Evolutionary conservation across 768 basidiomycete species (phyloP).

Genomic region (Leccinum boreale): DNA sequence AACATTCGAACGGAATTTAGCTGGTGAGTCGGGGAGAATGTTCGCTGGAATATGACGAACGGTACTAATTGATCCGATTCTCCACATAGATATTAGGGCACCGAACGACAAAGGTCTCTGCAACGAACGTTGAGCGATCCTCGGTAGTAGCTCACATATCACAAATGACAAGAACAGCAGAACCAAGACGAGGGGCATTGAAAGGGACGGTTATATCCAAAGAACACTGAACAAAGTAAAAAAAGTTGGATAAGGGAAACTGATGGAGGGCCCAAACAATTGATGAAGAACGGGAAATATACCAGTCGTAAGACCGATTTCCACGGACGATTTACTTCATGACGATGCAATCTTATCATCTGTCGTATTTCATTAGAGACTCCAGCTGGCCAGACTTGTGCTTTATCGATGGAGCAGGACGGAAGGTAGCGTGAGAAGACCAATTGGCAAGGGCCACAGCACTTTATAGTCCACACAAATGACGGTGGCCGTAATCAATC

Average conservation of each 20-base stretch:
- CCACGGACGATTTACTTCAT: background rate
- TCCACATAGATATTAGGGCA: background rate
- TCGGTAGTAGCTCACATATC: background rate
- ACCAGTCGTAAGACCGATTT: slow-evolving; percentile 10
- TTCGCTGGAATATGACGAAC: slow-evolving; percentile 3
- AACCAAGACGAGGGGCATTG: background rate
- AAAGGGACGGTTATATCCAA: slow-evolving; percentile 2
- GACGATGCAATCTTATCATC: slow-evolving; percentile 9
- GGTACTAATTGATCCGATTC: background rate
- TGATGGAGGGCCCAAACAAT: background rate
- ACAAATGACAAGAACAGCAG: slow-evolving; percentile 1
- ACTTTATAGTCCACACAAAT: slow-evolving; percentile 10
- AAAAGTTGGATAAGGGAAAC: slow-evolving; percentile 2
- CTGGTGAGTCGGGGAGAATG: background rate
- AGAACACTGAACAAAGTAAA: slow-evolving; percentile 6
- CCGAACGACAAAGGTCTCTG: slow-evolving; percentile 8
- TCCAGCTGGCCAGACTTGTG: slow-evolving; percentile 7
- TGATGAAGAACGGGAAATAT: background rate
- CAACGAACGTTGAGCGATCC: slow-evolving; percentile 4
- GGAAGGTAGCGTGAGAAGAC: slow-evolving; percentile 19
- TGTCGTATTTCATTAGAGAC: slow-evolving; percentile 11
- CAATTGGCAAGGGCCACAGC: background rate
- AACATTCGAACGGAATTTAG: slow-evolving; percentile 8
- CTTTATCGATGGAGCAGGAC: slow-evolving; percentile 11
- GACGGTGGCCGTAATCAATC: slow-evolving; percentile 10